Evolutionary conservation across 2,329 filamentous ascomycete genomes (phyloP).

Genomic region (Paecilomyces niveus): DNA sequence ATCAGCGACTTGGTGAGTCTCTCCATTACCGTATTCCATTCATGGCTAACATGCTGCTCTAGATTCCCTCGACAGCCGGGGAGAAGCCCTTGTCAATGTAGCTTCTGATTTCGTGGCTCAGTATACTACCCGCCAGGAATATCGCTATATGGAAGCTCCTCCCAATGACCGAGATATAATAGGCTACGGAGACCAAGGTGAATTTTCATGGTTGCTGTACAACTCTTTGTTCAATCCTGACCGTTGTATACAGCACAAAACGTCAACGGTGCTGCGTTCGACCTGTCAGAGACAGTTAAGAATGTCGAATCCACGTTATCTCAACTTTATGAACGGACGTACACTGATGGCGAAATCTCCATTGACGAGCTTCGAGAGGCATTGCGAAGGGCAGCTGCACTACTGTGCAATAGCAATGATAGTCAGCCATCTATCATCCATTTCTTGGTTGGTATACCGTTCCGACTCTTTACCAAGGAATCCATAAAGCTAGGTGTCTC

Average conservation of each 20-base stretch:
- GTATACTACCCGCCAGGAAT: conserved; percentile 94
- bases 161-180: conserved; percentile 25
- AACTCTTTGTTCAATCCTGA: neutral
- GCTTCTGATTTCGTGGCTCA: conserved; percentile 95
- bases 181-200: conserved; percentile 9
- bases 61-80: conserved; percentile 66
- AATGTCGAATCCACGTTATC: conserved; percentile 55
- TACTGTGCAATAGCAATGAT: conserved; percentile 70
- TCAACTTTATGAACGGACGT: conserved; percentile 64
- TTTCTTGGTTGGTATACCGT: conserved; percentile 86
- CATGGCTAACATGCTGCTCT: neutral
- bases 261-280: neutral
- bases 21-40: neutral
- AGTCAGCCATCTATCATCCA: conserved; percentile 75
- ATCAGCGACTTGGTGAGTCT: conserved; percentile 63
- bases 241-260: neutral
- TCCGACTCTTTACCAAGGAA: conserved; percentile 86
- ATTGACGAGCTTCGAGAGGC: conserved; percentile 72
- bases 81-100: conserved; percentile 73
- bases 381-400: conserved; percentile 73
- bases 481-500: conserved; percentile 94
- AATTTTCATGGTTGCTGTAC: neutral
- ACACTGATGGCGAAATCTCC: conserved; percentile 61
- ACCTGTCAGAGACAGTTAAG: conserved; percentile 23
- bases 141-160: conserved; percentile 70